Evolutionary conservation across 345 rosid genomes (phyloP), one percentile per base, ranked within the genome.

Genomic region (Sonneratia alba): DNA sequence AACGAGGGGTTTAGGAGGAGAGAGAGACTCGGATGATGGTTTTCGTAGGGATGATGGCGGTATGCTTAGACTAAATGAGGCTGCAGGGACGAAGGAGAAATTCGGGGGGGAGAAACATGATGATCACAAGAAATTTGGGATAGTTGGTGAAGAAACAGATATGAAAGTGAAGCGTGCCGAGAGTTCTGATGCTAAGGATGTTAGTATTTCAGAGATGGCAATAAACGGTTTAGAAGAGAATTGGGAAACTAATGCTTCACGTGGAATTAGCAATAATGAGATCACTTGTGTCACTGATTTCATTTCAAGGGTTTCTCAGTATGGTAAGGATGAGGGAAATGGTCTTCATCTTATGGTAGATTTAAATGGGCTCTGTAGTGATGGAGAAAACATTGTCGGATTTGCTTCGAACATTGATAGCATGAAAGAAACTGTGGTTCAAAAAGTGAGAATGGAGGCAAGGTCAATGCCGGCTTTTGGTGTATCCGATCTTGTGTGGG

Each of bases 401-500:
- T 36, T 62, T 12, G 38, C 66, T 32, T 34, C 38, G 37, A 32
- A 53, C 36, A 47, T n/a, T 49, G 68, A 38, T 72, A 34, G 32
- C 19, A 42, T 18, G 42, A 56, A 37, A 19, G 61, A 72, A 36
- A 34, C 34, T 36, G 18, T 13, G 7, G 3, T 4, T 13, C 36
- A 0, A n/a, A 65, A 67, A 38, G n/a, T 19, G 49, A 69, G 37
- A 27, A 72, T 55, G 65, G 37, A 15, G 37, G 67, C 15, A 45
- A n/a, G 73, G 37, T 59, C 56, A 1, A 79, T 77, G 53, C 38
- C 7, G 45, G 78, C 69, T 59, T 71, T 85, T 42, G 49, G 81
- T 78, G 85, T 68, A 13, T 74, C 83, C 21, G 96, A 89, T 82
- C 79, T 93, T 68, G 91, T 93, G 43, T 93, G 98, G 98, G 97